Conservation (phyloP, 164 flowering plant genomes). For the Piper betle region DNA sequence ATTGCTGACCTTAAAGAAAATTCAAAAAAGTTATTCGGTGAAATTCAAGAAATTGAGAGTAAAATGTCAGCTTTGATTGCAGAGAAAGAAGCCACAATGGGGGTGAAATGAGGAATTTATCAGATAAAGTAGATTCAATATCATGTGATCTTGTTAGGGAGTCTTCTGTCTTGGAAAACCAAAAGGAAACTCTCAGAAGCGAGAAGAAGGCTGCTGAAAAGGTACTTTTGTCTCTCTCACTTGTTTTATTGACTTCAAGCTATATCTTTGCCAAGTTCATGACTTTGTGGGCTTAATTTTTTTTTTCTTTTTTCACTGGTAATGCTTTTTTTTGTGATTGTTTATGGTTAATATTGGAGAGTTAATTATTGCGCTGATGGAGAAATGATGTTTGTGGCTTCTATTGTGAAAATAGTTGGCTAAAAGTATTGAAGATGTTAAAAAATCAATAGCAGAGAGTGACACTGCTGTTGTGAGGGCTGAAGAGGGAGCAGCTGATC, state of each 20-base stretch:
- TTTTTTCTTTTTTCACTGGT: not conserved
- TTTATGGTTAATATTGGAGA: not conserved
- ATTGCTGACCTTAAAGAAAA: slow-evolving; percentile 45
- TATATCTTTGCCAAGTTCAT: not conserved
- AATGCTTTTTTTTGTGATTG: not conserved
- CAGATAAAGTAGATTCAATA: slow-evolving; percentile 69
- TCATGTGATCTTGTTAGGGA: slow-evolving; percentile 68
- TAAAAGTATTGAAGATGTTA: slow-evolving; percentile 52
- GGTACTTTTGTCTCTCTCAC: slow-evolving; percentile 22
- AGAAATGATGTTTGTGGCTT: not conserved
- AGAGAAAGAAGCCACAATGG: slow-evolving; percentile 82
- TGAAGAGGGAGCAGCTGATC: slow-evolving; percentile 88
- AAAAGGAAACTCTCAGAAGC: slow-evolving; percentile 55
- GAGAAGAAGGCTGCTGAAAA: slow-evolving; percentile 61
- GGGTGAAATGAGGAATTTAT: slow-evolving; percentile 60
- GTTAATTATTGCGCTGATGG: not conserved
- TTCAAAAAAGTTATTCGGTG: slow-evolving; percentile 19
- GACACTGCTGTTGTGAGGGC: slow-evolving; percentile 54
- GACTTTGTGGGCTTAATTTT: not conserved
- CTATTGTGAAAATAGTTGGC: slow-evolving; percentile 30
- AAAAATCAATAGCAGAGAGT: slow-evolving; percentile 55
- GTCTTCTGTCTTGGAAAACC: slow-evolving; percentile 54
- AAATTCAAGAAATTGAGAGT: slow-evolving; percentile 62
- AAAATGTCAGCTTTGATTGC: slow-evolving; percentile 40
- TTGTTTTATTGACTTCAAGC: not conserved